phyloP scores from a whole-genome alignment of 257 asterid genomes.

The Forsythia suspensa region DNA sequence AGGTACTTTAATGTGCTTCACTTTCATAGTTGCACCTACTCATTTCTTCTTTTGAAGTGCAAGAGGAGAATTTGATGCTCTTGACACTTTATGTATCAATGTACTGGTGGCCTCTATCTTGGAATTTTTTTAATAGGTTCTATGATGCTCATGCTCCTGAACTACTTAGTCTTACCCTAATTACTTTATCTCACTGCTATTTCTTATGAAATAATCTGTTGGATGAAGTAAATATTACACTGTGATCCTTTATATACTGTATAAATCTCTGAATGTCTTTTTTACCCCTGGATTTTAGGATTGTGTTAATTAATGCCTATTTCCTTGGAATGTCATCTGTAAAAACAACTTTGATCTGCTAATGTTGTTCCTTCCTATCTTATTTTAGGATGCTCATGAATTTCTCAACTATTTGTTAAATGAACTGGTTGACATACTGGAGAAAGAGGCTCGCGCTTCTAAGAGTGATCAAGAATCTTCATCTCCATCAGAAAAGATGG shows the following conservation, averaged over 20 bases:
- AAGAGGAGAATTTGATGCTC: not conserved
- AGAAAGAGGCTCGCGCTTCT: constrained; percentile 66
- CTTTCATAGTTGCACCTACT: not conserved
- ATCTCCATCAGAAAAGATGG: constrained; percentile 46
- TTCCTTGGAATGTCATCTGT: not conserved
- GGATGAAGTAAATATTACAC: not conserved
- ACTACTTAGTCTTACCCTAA: not conserved
- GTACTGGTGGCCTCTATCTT: not conserved
- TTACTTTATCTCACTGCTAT: not conserved
- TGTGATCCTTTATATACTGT: not conserved
- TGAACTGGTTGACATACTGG: constrained; percentile 87
- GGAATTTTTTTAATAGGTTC: not conserved
- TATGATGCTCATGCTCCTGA: not conserved
- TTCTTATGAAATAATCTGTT: not conserved
- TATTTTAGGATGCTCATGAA: constrained; percentile 83
- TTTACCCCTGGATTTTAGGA: not conserved
- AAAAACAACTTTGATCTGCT: constrained; percentile 18
- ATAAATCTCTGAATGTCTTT: not conserved
- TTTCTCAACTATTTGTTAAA: constrained; percentile 81
- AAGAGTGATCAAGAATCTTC: constrained; percentile 63
- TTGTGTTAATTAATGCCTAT: not conserved
- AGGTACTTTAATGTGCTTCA: not conserved
- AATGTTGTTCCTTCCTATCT: constrained; percentile 11
- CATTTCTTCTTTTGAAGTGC: not conserved
- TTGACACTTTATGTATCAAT: not conserved